A percentile compares a stretch with the other conserved stretches of the same genome.
Conservation (phyloP, 1,139 yeast species). For the Yamadazyma sp. region DNA sequence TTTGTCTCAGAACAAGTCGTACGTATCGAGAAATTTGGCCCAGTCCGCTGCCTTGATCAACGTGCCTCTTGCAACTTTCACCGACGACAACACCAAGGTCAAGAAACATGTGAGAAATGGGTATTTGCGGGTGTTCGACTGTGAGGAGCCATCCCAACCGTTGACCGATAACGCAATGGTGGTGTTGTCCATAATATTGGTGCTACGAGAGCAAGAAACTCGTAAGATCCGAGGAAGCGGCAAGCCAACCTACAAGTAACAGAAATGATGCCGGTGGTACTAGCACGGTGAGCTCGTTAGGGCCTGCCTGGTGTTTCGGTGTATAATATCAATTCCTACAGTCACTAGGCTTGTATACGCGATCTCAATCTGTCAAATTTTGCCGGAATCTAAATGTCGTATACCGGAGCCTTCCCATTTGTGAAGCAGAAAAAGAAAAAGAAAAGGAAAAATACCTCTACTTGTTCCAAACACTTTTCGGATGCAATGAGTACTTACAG, state of each 20-base stretch:
- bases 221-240: conserved; percentile 39
- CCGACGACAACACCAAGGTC: conserved; percentile 29
- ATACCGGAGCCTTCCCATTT: too few relatives aligned
- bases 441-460: too few relatives aligned
- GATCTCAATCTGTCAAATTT: too few relatives aligned
- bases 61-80: conserved; percentile 32
- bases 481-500: background rate
- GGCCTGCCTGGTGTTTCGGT: too few relatives aligned
- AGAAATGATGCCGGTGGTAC: too few relatives aligned
- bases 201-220: conserved; percentile 39
- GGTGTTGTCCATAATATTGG: conserved; percentile 30
- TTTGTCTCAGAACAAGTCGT: conserved; percentile 16
- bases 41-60: conserved; percentile 15
- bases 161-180: conserved; percentile 26
- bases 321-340: too few relatives aligned
- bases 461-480: too few relatives aligned
- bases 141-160: conserved; percentile 2
- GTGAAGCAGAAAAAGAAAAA: too few relatives aligned
- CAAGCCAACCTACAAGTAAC: conserved; percentile 21
- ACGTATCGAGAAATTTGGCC: conserved; percentile 12
- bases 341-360: too few relatives aligned
- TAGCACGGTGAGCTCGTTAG: too few relatives aligned
- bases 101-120: conserved; percentile 29
- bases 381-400: too few relatives aligned
- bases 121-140: conserved; percentile 29